Percentiles rank a stretch among this genome's conserved stretches.
Evolutionary conservation across 306 rosid genomes (phyloP).

Genomic region (Inga leiocalycina): DNA sequence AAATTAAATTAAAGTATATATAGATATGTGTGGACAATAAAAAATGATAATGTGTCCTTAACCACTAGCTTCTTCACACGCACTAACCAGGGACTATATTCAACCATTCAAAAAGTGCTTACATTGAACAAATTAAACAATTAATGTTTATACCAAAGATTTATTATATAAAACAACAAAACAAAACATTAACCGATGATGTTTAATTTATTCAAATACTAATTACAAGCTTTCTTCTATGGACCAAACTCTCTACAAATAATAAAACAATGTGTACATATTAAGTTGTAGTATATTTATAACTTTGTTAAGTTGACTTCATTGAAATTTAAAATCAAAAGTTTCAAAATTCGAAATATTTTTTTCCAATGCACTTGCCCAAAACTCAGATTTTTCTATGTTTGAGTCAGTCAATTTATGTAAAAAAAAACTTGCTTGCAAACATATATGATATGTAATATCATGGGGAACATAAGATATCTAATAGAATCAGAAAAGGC

Average conservation of each 20-base stretch:
- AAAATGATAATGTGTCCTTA: constrained; percentile 14
- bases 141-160: not conserved
- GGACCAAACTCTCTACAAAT: not conserved
- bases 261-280: not conserved
- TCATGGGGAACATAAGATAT: constrained; percentile 74
- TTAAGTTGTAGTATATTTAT: not conserved
- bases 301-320: not conserved
- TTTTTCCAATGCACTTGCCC: not conserved
- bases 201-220: not conserved
- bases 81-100: constrained; percentile 22
- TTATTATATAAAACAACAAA: not conserved
- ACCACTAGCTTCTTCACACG: constrained; percentile 27
- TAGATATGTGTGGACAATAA: not conserved
- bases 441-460: not conserved
- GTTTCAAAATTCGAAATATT: not conserved
- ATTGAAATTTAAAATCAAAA: not conserved
- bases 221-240: not conserved
- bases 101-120: constrained; percentile 11
- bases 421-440: constrained; percentile 36
- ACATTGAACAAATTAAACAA: constrained; percentile 29
- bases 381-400: not conserved
- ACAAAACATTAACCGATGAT: not conserved
- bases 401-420: constrained; percentile 34
- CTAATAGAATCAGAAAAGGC: constrained; percentile 53
- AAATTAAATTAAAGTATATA: not conserved